phyloP scores from a whole-genome alignment of 1,284 basidiomycete species.

The Puccinia coronata region DNA sequence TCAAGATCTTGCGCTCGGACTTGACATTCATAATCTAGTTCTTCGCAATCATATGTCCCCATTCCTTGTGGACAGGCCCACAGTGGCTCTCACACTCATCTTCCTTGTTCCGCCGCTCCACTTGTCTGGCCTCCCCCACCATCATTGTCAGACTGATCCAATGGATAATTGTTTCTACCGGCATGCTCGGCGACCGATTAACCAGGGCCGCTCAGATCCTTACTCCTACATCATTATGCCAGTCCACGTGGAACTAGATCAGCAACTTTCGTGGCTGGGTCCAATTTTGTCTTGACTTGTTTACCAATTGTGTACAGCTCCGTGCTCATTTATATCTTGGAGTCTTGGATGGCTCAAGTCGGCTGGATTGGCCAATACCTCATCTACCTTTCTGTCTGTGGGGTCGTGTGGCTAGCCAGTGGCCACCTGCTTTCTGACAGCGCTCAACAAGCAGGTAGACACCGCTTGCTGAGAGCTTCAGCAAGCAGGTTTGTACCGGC shows the following conservation, averaged over 20 bases:
- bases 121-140: conserved; percentile 60
- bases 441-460: too few species aligned
- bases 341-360: conserved; percentile 58
- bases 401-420: conserved; percentile 57
- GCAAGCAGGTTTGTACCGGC: too few species aligned
- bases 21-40: too few species aligned
- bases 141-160: conserved; percentile 59
- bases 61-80: conserved; percentile 53
- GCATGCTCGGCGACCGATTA: conserved; percentile 55
- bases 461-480: too few species aligned
- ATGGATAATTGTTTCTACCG: conserved; percentile 56
- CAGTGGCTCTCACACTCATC: conserved; percentile 58
- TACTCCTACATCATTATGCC: conserved; percentile 57
- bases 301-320: conserved; percentile 60
- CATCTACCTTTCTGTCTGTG: conserved; percentile 56
- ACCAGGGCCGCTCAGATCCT: conserved; percentile 56
- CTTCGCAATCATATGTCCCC: too few species aligned
- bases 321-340: conserved; percentile 60
- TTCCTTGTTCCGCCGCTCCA: conserved; percentile 59
- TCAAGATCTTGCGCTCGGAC: too few species aligned
- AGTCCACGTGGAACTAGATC: conserved; percentile 59
- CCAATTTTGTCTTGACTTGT: conserved; percentile 58
- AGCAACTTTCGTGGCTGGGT: conserved; percentile 59
- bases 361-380: conserved; percentile 58
- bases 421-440: too few species aligned